phyloP scores from a whole-genome alignment of 768 basidiomycete genomes.

The Leccinum broughii region DNA sequence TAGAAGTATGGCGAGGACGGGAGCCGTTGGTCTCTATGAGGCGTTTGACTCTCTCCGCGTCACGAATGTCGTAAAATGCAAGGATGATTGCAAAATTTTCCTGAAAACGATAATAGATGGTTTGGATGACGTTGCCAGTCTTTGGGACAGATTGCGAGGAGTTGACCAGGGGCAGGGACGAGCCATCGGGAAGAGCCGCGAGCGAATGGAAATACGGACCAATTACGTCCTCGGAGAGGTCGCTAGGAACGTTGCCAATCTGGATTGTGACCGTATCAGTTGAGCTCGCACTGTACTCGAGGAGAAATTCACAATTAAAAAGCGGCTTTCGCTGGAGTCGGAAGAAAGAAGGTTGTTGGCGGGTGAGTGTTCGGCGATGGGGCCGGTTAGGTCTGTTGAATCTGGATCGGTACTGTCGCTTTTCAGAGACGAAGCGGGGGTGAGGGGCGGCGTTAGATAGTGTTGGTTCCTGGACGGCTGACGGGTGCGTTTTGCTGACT shows the following conservation, averaged over 20 bases:
- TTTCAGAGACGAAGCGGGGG: conserved; percentile 59
- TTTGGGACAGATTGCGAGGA: conserved; percentile 14
- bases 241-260: conserved; percentile 42
- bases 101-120: conserved; percentile 54
- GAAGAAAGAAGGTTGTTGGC: conserved; percentile 10
- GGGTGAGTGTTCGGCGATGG: conserved; percentile 24
- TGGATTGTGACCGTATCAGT: conserved; percentile 27
- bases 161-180: conserved; percentile 6
- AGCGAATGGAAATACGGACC: conserved; percentile 32
- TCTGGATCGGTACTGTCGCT: conserved; percentile 38
- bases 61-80: conserved; percentile 61
- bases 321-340: conserved; percentile 30
- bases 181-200: conserved; percentile 18
- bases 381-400: conserved; percentile 28
- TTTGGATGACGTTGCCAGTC: conserved; percentile 44
- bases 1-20: background rate
- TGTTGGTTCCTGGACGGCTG: conserved; percentile 32
- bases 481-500: conserved; percentile 15
- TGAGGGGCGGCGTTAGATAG: conserved; percentile 68
- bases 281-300: background rate
- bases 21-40: conserved; percentile 35
- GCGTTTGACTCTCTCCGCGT: conserved; percentile 48
- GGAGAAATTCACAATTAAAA: conserved; percentile 30
- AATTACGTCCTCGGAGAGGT: conserved; percentile 33
- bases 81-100: conserved; percentile 53